Evolutionary conservation across 2,329 filamentous ascomycete genomes (phyloP), one percentile per base, ranked within the genome.

Genomic region (Coleophoma cylindrospora): DNA sequence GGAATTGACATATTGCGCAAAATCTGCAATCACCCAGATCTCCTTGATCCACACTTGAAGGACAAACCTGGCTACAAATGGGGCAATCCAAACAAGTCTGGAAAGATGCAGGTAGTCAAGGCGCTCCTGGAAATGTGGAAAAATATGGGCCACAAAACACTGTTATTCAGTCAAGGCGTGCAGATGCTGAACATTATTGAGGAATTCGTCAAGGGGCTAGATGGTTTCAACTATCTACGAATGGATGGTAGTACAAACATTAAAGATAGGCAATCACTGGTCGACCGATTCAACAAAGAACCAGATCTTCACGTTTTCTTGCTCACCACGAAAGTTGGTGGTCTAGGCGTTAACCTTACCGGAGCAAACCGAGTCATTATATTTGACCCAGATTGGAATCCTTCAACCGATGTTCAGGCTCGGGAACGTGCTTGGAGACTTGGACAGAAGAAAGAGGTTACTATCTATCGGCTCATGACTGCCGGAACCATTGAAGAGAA

Each of bases 401-500:
- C 92, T 2, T 96, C 92, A 0, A 97, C 92, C 0, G 94, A 99
- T 64, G 77, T 96, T 22, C 94, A 99, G 70, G 94, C 94, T 14
- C 85, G 94, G 44, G 94, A 99, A 69, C 82, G 94, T 62, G 94
- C 95, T 6, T 99, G 94, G 94, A 84, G 94, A 50, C 73, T 99
- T 2, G 94, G 94, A 0, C 94, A 99, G 70, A 96, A 95, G 68
- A 86, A 87, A 48, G 90, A 96, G 44, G 94, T 99, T 27, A 91
- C 90, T 4, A 96, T 99, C 19, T 99, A 96, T 66, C 87, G 95
- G 34, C 77, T 99, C n/a, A 95, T 99, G 88, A 96, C 90, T 4
- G 90, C 92, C 5, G 94, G 94, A 1, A 99, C 95, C 0, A 99
- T 99, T 21, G 94, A 99, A 65, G 94, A 99, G 68, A 99, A 99